Conservation (phyloP, 176 grass and related monocot species). For the Aegilops sharonensis region DNA sequence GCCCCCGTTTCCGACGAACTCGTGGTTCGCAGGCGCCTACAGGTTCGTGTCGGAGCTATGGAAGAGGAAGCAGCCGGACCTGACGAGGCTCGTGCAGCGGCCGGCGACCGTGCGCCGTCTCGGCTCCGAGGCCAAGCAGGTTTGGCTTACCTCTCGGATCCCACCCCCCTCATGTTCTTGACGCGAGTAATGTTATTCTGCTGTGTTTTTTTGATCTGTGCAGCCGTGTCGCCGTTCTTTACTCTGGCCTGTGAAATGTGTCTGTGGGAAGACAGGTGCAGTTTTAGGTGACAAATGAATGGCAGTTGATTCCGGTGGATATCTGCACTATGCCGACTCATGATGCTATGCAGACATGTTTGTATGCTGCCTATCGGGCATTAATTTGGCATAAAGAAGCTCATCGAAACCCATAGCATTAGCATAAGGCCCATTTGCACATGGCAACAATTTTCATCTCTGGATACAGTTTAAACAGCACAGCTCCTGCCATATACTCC, state of each 20-base stretch:
- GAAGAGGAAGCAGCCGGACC: slow-evolving; percentile 72
- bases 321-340: no score
- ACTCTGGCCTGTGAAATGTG: no score
- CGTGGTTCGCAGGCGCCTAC: slow-evolving; percentile 58
- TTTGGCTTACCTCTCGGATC: slow-evolving; percentile 16
- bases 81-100: slow-evolving; percentile 66
- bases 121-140: slow-evolving; percentile 81
- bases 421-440: background rate
- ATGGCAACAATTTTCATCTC: background rate
- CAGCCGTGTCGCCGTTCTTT: background rate
- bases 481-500: background rate
- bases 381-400: no score
- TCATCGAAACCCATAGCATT: background rate
- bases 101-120: slow-evolving; percentile 71
- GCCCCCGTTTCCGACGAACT: background rate
- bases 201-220: background rate
- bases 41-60: slow-evolving; percentile 83
- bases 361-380: no score
- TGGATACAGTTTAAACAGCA: background rate
- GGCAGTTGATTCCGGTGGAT: background rate
- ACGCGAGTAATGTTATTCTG: background rate
- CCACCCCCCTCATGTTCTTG: background rate
- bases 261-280: background rate
- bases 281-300: background rate
- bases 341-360: background rate